Base-by-base conservation (phyloP, 1,139 yeast species). In the Lodderomyces parapsilosis region DNA sequence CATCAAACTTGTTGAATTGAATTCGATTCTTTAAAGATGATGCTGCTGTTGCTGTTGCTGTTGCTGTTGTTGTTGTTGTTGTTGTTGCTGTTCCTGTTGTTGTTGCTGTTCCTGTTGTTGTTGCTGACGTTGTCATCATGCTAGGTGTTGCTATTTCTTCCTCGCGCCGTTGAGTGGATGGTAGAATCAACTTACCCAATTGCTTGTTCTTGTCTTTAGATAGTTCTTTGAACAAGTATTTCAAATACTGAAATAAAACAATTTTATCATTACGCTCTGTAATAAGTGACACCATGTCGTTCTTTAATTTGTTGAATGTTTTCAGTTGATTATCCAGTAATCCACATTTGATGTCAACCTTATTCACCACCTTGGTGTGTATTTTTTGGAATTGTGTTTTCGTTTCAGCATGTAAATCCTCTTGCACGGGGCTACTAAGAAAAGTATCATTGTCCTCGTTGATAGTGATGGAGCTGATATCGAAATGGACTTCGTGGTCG, bases 191-290 rank as follows among this genome's bases (percentile, higher is more conserved):
- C 41, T 47, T 59, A 68, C 15, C 71, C 47, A 27, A 56, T 47
- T 13, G 41, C 14, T 45, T 49, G 11, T 48, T 58, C 14, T 39
- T 33, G 8, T 49, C 57, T 17, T 49, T 45, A 9, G 51, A 35
- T 2, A 74, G 46, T 42, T 74, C 79, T 49, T 70, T 71, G 38
- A 72, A 50, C 8, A 73, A 52, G 42, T 70, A 71, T 49, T 72
- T 70, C 44, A 73, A 54, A 45, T 65, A 71, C 47, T 71, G 78
- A 42, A 70, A 70, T 5, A 67, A 49, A 11, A 74, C 46, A 1
- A 71, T 53, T 49, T 65, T 66, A 38, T 54, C 53, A 38, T 55
- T 48, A 8, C 45, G 52, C n/a, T 52, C 56, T 6, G 56, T 56
- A 1, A 61, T 46, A 43, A 70, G 49, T 1, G 55, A 55, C 14